Evolutionary conservation across 768 basidiomycete species (phyloP).

Genomic region (Pulveroboletus sp.): DNA sequence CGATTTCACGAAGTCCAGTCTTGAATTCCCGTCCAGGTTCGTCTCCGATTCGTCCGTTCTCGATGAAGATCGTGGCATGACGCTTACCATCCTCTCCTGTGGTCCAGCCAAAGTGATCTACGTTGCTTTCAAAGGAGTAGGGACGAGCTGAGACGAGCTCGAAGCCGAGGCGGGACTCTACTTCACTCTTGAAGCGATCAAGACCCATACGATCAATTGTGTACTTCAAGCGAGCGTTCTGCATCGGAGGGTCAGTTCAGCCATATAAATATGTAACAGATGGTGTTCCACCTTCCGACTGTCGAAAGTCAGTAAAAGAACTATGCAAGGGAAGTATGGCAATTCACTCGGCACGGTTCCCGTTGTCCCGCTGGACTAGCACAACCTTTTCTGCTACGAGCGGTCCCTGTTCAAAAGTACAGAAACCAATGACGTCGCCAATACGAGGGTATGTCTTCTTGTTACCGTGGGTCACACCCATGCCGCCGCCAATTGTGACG

Average conservation of each 20-base stretch:
- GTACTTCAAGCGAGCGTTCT: conserved; percentile 92
- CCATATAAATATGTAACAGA: background rate
- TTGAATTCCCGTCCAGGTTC: conserved; percentile 89
- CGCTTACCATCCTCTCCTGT: conserved; percentile 82
- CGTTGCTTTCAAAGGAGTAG: conserved; percentile 80
- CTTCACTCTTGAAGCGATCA: conserved; percentile 79
- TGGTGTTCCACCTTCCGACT: conserved; percentile 53
- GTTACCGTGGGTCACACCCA: conserved; percentile 99
- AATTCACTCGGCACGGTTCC: conserved; percentile 88
- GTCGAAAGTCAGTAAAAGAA: conserved; percentile 1
- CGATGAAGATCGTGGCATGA: conserved; percentile 92
- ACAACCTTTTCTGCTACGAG: conserved; percentile 90
- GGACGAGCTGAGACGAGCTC: conserved; percentile 65
- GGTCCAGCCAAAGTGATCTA: conserved; percentile 94
- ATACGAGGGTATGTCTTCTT: conserved; percentile 97
- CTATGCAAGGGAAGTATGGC: background rate
- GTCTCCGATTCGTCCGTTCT: conserved; percentile 97
- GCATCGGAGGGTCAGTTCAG: conserved; percentile 7
- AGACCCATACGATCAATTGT: conserved; percentile 96
- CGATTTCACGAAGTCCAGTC: conserved; percentile 87
- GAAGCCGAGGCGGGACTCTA: conserved; percentile 85
- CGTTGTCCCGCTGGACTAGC: conserved; percentile 91
- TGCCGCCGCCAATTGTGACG: conserved; percentile 90
- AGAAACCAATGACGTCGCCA: conserved; percentile 88
- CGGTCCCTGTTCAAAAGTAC: conserved; percentile 79